Evolutionary conservation across 805 yeast species (phyloP).

Genomic region (Candida coquimbonensis): DNA sequence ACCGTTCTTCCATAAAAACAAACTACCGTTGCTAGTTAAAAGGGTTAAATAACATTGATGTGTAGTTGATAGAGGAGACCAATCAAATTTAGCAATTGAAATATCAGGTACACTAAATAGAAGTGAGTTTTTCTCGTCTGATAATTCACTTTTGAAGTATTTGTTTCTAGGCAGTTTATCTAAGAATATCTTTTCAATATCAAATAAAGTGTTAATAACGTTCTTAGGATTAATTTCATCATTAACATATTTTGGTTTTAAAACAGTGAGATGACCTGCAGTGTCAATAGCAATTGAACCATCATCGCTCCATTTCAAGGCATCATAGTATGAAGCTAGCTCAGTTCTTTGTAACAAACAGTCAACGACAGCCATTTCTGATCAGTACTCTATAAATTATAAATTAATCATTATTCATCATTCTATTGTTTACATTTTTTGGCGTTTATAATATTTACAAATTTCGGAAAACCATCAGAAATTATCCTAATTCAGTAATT

Average conservation of each 20-base stretch:
- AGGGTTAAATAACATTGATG: constrained; percentile 14
- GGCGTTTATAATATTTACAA: no score
- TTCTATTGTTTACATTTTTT: no score
- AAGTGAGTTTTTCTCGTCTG: constrained; percentile 16
- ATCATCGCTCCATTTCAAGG: constrained; percentile 18
- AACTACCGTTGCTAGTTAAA: constrained; percentile 14
- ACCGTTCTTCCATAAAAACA: constrained; percentile 13
- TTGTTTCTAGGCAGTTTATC: constrained; percentile 10
- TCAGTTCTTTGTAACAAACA: constrained; percentile 14
- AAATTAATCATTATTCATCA: no score
- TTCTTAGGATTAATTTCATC: constrained; percentile 8
- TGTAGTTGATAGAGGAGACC: constrained; percentile 18
- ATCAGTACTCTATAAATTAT: no score
- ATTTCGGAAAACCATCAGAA: no score
- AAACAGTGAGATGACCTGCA: constrained; percentile 12
- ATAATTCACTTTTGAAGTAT: constrained; percentile 6
- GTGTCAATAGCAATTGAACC: constrained; percentile 22
- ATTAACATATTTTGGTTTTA: constrained; percentile 16
- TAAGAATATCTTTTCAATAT: constrained; percentile 8
- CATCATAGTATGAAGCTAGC: constrained; percentile 7
- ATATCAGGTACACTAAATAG: constrained; percentile 11
- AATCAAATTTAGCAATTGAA: constrained; percentile 7
- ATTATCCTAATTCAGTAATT: no score
- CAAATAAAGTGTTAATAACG: constrained; percentile 13
- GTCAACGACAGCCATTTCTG: constrained; percentile 4